Conservation (phyloP, 2,329 filamentous ascomycete species). For the Aspergillus sclerotialis region DNA sequence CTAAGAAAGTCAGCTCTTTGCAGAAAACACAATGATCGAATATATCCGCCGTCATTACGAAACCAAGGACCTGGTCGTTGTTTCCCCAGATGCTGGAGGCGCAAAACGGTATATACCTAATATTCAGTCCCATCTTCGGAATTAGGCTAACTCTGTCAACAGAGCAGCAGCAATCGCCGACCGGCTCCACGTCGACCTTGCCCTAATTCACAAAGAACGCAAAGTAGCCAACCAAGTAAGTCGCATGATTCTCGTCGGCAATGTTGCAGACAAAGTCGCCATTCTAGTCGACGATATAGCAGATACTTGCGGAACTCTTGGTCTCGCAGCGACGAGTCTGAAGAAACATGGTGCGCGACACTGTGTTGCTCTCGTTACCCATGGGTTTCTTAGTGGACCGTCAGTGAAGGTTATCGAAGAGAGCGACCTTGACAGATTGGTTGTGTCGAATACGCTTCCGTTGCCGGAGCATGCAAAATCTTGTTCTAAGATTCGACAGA, state of each 20-base stretch:
- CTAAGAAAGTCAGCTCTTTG: no score
- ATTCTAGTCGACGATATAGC: slow-evolving; percentile 98
- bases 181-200: slow-evolving; percentile 81
- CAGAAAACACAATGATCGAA: slow-evolving; percentile 81
- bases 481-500: slow-evolving; percentile 77
- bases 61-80: slow-evolving; percentile 80
- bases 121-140: no score
- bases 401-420: slow-evolving; percentile 81
- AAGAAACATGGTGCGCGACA: slow-evolving; percentile 79
- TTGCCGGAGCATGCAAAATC: slow-evolving; percentile 70
- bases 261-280: slow-evolving; percentile 82
- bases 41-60: slow-evolving; percentile 86
- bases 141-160: slow-evolving; percentile 10
- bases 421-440: slow-evolving; percentile 67
- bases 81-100: slow-evolving; percentile 89
- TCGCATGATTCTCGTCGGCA: slow-evolving; percentile 92
- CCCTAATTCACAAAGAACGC: slow-evolving; percentile 94
- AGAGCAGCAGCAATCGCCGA: slow-evolving; percentile 89
- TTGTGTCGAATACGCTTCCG: slow-evolving; percentile 86
- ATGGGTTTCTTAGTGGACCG: slow-evolving; percentile 82
- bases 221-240: slow-evolving; percentile 85
- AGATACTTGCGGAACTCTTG: slow-evolving; percentile 83
- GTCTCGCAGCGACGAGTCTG: slow-evolving; percentile 83
- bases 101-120: slow-evolving; percentile 91
- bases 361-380: slow-evolving; percentile 91